Base-by-base conservation (phyloP, 1,139 yeast species). In the Diutina catenulata region DNA sequence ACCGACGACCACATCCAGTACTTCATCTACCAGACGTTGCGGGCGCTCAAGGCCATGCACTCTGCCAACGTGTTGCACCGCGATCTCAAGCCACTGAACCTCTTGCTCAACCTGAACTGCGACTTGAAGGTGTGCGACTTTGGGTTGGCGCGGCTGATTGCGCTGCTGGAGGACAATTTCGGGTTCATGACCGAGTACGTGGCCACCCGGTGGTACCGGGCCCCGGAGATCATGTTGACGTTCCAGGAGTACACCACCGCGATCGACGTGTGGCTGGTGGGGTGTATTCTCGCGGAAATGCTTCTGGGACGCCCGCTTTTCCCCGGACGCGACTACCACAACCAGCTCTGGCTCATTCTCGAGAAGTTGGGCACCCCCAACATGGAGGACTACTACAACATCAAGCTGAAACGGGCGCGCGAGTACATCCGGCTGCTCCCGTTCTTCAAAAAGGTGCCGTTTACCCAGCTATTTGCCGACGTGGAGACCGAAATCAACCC, bases 201-300 rank as follows among this genome's bases (percentile, higher is more conserved):
- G 38, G 97, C 97, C 7, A 91, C 98, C 5, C 66, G 97, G 49
- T 88, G 97, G 97, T 88, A 88, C 59, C 66, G 97, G 39, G 97
- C 97, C 1, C 97, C 97, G 0, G 97, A 88, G 53, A 88, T 88
- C 54, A 88, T 88, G 97, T 68, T 91, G 40, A 84, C 96, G 1
- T 81, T 87, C 51, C 91, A 88, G 44, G 88, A 83, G 53, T 91
- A 91, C 59, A 82, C 95, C 21, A 83, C 88, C 42, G 95, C 96
- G 14, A 88, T 91, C 50, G 98, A 91, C 58, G 78, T 88, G 43
- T 91, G 98, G 98, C 80, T 94, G 2, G 88, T 87, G 33, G 98
- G 98, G 3, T 91, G 98, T 57, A 88, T 91, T 40, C 61, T 91
- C 42, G 97, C 95, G 1, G 98, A 91, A 57, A 80, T 91, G 84